phyloP scores from a whole-genome alignment of 2,329 filamentous ascomycete genomes.

The Aspergillus intermedius region DNA sequence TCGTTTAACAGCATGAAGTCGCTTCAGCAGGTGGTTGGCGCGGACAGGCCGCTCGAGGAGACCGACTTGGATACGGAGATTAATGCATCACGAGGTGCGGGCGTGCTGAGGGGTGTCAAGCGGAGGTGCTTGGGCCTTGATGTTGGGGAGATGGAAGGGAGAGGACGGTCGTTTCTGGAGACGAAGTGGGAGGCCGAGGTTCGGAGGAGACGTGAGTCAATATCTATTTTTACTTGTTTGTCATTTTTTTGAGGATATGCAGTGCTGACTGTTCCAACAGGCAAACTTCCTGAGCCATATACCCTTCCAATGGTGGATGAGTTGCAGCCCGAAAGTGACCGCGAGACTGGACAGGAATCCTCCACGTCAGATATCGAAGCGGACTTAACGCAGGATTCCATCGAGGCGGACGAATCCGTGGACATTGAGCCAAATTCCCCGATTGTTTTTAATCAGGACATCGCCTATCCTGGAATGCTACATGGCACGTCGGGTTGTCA shows the following conservation, averaged over 20 bases:
- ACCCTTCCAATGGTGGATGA: background rate
- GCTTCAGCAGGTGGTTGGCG: constrained; percentile 18
- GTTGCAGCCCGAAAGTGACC: background rate
- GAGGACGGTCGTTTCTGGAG: constrained; percentile 33
- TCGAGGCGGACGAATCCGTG: constrained; percentile 11
- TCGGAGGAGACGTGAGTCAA: constrained; percentile 25
- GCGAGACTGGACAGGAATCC: constrained; percentile 5
- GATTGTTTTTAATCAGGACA: constrained; percentile 5
- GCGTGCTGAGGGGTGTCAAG: constrained; percentile 31
- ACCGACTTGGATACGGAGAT: constrained; percentile 28
- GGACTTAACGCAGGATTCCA: constrained; percentile 5
- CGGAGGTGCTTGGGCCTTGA: constrained; percentile 21
- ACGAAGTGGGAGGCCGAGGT: constrained; percentile 36
- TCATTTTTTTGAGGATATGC: background rate
- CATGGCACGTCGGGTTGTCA: constrained; percentile 11
- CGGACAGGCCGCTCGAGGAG: constrained; percentile 11
- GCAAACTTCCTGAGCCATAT: constrained; percentile 16
- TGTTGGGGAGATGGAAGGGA: constrained; percentile 10
- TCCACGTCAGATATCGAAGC: constrained; percentile 14
- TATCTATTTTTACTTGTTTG: background rate
- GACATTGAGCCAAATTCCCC: constrained; percentile 7
- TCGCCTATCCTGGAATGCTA: constrained; percentile 16
- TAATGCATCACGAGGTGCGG: constrained; percentile 22
- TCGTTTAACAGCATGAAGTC: constrained; percentile 30
- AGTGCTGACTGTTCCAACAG: constrained; percentile 8